Conservation (phyloP, 495 filamentous ascomycete species). For the Zalerion maritima region DNA sequence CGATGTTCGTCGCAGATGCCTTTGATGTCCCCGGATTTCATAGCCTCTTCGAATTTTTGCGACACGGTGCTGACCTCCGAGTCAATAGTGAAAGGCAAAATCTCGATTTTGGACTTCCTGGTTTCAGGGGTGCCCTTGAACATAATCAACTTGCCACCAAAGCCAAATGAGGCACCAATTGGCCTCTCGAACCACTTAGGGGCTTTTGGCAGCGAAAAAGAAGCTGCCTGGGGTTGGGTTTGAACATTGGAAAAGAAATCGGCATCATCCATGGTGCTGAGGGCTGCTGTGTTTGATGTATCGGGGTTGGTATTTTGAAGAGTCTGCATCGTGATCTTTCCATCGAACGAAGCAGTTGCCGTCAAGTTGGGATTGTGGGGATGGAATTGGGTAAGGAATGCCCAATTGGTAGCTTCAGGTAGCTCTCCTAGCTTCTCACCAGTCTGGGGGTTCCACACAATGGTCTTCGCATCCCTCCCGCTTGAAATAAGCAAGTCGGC, state of each 20-base stretch:
- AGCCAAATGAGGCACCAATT: slow-evolving; percentile 81
- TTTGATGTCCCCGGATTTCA: slow-evolving; percentile 61
- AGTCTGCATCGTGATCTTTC: slow-evolving; percentile 83
- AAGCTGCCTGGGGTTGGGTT: slow-evolving; percentile 73
- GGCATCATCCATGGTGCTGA: slow-evolving; percentile 61
- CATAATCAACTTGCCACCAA: slow-evolving; percentile 82
- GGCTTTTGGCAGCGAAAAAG: slow-evolving; percentile 71
- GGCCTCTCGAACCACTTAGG: slow-evolving; percentile 86
- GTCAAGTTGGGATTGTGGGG: slow-evolving; percentile 81
- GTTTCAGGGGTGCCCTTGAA: slow-evolving; percentile 46
- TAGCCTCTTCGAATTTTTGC: slow-evolving; percentile 69
- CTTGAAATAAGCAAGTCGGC: slow-evolving; percentile 81
- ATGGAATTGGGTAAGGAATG: slow-evolving; percentile 89
- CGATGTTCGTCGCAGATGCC: slow-evolving; percentile 72
- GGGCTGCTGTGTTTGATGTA: slow-evolving; percentile 40
- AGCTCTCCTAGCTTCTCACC: slow-evolving; percentile 82
- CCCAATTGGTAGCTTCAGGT: slow-evolving; percentile 96
- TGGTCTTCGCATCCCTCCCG: slow-evolving; percentile 90
- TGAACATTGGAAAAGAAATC: slow-evolving; percentile 95
- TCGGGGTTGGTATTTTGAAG: slow-evolving; percentile 73
- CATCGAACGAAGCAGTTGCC: slow-evolving; percentile 92
- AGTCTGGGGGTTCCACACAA: slow-evolving; percentile 92
- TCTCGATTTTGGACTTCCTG: slow-evolving; percentile 61
- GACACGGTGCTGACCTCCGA: slow-evolving; percentile 70
- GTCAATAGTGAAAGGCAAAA: slow-evolving; percentile 80